These are phyloP conservation scores for Arabidopsis hybrid DNA, from an alignment of 441 rosid species.

Conservation along the genomic window DNA sequence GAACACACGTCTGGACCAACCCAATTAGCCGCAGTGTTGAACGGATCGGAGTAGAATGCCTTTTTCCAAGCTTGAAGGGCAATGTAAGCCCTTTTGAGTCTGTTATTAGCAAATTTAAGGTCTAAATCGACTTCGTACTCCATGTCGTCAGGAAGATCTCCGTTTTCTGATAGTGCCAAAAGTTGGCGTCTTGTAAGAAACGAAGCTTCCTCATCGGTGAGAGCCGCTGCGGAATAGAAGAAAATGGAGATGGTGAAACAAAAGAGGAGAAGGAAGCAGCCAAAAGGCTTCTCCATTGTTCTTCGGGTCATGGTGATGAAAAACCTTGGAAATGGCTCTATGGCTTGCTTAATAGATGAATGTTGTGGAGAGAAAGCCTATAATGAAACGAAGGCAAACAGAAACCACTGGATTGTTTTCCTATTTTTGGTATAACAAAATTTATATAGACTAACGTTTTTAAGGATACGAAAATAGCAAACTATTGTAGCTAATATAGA, in stretches of 20 bases:
- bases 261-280: constrained; percentile 59
- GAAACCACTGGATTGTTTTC: constrained; percentile 30
- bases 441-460: constrained; percentile 25
- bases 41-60: constrained; percentile 77
- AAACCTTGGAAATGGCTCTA: constrained; percentile 57
- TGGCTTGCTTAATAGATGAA: constrained; percentile 36
- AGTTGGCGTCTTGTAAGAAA: constrained; percentile 73
- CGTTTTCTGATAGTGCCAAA: constrained; percentile 50
- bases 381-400: constrained; percentile 37
- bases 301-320: constrained; percentile 48
- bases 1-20: constrained; percentile 69
- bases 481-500: constrained; percentile 34
- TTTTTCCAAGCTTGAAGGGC: constrained; percentile 87
- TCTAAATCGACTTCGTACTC: constrained; percentile 49
- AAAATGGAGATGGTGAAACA: constrained; percentile 35
- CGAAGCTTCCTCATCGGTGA: constrained; percentile 61
- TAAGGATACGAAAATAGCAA: constrained; percentile 37
- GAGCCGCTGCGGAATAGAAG: constrained; percentile 45
- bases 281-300: constrained; percentile 53
- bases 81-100: constrained; percentile 72
- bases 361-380: constrained; percentile 31
- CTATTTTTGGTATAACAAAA: constrained; percentile 27
- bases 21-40: constrained; percentile 69
- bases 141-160: constrained; percentile 43
- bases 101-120: constrained; percentile 50